A percentile compares a stretch with the other conserved stretches of the same genome.
These are phyloP conservation scores for Pythium phragmiticola DNA, from an alignment of 352 stramenopile species.

Conservation along the genomic window DNA sequence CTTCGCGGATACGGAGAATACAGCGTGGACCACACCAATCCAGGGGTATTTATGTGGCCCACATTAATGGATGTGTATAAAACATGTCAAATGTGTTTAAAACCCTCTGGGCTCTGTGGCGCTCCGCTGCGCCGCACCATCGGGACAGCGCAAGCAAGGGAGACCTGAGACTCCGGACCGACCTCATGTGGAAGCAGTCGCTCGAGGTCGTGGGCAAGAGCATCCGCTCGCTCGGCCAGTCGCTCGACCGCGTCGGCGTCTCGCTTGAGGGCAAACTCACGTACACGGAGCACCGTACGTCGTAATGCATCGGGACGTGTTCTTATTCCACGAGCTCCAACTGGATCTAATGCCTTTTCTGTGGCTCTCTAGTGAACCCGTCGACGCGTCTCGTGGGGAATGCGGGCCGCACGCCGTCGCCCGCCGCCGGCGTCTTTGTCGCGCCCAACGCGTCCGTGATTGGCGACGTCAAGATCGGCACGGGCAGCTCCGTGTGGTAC, in stretches of 20 bases:
- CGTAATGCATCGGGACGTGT: not conserved
- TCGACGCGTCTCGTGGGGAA: slow-evolving; percentile 81
- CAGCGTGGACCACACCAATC: slow-evolving; percentile 22
- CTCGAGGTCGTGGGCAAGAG: slow-evolving; percentile 75
- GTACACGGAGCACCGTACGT: slow-evolving; percentile 89
- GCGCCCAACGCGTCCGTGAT: slow-evolving; percentile 92
- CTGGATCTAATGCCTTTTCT: slow-evolving; percentile 3
- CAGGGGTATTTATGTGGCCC: slow-evolving; percentile 9
- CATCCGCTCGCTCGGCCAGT: slow-evolving; percentile 82
- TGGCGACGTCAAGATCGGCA: slow-evolving; percentile 91
- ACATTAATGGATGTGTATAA: slow-evolving; percentile 11
- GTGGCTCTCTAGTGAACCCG: slow-evolving; percentile 58
- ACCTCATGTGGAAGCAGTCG: slow-evolving; percentile 59
- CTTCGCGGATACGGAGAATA: not conserved
- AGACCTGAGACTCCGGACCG: slow-evolving; percentile 1
- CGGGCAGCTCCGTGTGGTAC: slow-evolving; percentile 92
- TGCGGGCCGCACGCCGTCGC: slow-evolving; percentile 53
- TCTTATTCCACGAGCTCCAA: not conserved
- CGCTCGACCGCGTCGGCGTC: slow-evolving; percentile 84
- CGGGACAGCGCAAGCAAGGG: slow-evolving; percentile 9
- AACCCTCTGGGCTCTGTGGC: slow-evolving; percentile 18
- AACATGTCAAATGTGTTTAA: slow-evolving; percentile 11
- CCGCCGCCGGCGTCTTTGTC: slow-evolving; percentile 76
- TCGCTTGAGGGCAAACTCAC: slow-evolving; percentile 73
- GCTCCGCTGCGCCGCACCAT: slow-evolving; percentile 15